These are phyloP conservation scores for Skeletonema potamos DNA, from an alignment of 108 stramenopile genomes.

Conservation along the genomic window DNA sequence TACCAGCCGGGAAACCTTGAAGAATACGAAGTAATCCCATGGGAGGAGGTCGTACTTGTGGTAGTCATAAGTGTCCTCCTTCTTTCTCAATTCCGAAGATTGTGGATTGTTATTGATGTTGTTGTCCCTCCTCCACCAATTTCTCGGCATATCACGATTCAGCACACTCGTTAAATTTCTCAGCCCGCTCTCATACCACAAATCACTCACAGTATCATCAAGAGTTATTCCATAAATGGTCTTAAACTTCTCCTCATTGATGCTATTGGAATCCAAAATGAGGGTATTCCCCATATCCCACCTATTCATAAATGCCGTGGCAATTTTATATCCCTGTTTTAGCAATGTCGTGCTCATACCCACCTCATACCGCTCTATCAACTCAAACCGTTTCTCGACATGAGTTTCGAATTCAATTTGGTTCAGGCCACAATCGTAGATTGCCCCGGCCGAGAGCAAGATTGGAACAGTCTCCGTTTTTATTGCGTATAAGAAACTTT, in stretches of 20 bases:
- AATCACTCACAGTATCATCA: slow-evolving; percentile 44
- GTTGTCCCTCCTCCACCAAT: slow-evolving; percentile 7
- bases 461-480: slow-evolving; percentile 36
- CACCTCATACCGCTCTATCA: slow-evolving; percentile 50
- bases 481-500: slow-evolving; percentile 49
- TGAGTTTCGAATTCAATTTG: slow-evolving; percentile 23
- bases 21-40: slow-evolving; percentile 52
- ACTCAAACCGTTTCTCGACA: slow-evolving; percentile 26
- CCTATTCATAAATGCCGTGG: slow-evolving; percentile 35
- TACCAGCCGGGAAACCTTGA: slow-evolving; percentile 51
- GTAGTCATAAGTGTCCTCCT: slow-evolving; percentile 33
- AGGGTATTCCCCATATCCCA: slow-evolving; percentile 31
- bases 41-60: slow-evolving; percentile 42
- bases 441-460: slow-evolving; percentile 30
- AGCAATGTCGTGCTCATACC: slow-evolving; percentile 47
- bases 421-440: slow-evolving; percentile 50
- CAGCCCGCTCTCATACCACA: slow-evolving; percentile 44
- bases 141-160: slow-evolving; percentile 2
- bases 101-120: not conserved
- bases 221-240: slow-evolving; percentile 26
- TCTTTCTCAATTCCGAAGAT: not conserved
- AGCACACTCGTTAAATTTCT: slow-evolving; percentile 35
- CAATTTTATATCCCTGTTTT: slow-evolving; percentile 41
- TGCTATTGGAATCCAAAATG: slow-evolving; percentile 20
- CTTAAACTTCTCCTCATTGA: not conserved